Base-by-base conservation (phyloP, 2,329 filamentous ascomycete species). In the Phoma sp. region DNA sequence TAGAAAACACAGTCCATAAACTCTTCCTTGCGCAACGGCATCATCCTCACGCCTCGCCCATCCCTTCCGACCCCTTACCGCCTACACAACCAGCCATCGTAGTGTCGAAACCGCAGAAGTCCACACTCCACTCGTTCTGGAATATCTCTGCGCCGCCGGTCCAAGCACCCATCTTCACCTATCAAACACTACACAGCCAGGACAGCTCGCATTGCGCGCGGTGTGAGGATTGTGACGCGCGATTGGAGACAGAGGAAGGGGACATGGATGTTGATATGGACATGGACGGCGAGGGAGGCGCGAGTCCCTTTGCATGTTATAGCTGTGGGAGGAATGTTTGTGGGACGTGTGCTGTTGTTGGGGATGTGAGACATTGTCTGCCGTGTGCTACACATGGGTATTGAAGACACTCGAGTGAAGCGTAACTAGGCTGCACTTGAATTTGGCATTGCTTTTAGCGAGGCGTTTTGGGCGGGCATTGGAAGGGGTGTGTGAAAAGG, bases 61-160 rank as follows among this genome's bases (percentile, higher is more conserved):
- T 73, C 4, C 57, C 55, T 4, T 67, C 70, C 2, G 62, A 69
- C 9, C 20, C 62, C 7, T 51, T 52, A 10, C 64, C 61, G 28
- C 34, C 38, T 14, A 59, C 61, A 42, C 56, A 50, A 28, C 43
- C 50, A 17, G 20, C 42, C 39, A 25, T 36, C 33, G 11, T 38
- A 28, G 21, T 47, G 10, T 58, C 59, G 25, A 60, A 67, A 30
- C 60, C 67, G 20, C 78, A 80, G 53, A 76, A 74, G 50, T 80
- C 75, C 10, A 81, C 78, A 2, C 65, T 81, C 1, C 79, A 81
- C 53, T 69, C 74, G 2, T 81, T 81, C 63, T 81, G 79, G 79
- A 73, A 72, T 10, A 69, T 81, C 1, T 61, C 73, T 7, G 69
- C 73, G 14, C 63, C 69, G 3, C 71, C 66, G 6, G 66, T 71